Conservation (phyloP, 2,329 filamentous ascomycete genomes). For the Hymenoscyphus scutula region DNA sequence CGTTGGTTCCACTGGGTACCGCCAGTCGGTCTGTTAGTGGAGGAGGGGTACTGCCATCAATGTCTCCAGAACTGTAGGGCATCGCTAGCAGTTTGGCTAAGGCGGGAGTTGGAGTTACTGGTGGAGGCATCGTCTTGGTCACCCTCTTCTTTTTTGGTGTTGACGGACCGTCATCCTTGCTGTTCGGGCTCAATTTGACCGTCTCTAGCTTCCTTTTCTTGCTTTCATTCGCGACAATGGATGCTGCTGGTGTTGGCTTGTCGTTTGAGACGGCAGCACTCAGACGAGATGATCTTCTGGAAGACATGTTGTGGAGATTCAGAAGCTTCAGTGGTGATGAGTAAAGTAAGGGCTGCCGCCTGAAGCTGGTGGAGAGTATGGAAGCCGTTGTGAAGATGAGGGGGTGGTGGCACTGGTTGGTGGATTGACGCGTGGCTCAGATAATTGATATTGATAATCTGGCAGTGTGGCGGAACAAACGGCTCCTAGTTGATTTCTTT, state of each 20-base stretch:
- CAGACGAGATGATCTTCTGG: slow-evolving; percentile 32
- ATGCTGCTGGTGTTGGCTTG: slow-evolving; percentile 5
- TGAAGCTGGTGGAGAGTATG: slow-evolving; percentile 14
- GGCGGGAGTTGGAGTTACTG: slow-evolving; percentile 48
- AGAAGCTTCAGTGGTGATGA: slow-evolving; percentile 4
- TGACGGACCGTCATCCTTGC: slow-evolving; percentile 21
- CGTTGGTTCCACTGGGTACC: slow-evolving; percentile 64
- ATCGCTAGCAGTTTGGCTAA: slow-evolving; percentile 47
- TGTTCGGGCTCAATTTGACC: slow-evolving; percentile 13
- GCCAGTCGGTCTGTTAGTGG: slow-evolving; percentile 51
- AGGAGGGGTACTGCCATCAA: slow-evolving; percentile 37
- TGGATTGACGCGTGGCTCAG: neutral
- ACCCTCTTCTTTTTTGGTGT: slow-evolving; percentile 33
- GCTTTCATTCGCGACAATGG: slow-evolving; percentile 22
- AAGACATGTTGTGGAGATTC: slow-evolving; percentile 25
- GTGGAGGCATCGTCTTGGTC: slow-evolving; percentile 30
- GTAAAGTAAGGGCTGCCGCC: slow-evolving; percentile 21
- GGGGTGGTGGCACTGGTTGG: neutral
- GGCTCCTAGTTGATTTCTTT: neutral
- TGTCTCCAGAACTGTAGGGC: slow-evolving; percentile 42
- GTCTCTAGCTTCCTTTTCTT: slow-evolving; percentile 29
- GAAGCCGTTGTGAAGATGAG: slow-evolving; percentile 1
- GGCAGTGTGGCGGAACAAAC: neutral
- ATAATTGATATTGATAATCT: neutral
- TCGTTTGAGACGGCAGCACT: slow-evolving; percentile 23